Evolutionary conservation across 179 eudicot species (phyloP), one percentile per base, ranked within the genome.

Genomic region (Pouteria campechiana): DNA sequence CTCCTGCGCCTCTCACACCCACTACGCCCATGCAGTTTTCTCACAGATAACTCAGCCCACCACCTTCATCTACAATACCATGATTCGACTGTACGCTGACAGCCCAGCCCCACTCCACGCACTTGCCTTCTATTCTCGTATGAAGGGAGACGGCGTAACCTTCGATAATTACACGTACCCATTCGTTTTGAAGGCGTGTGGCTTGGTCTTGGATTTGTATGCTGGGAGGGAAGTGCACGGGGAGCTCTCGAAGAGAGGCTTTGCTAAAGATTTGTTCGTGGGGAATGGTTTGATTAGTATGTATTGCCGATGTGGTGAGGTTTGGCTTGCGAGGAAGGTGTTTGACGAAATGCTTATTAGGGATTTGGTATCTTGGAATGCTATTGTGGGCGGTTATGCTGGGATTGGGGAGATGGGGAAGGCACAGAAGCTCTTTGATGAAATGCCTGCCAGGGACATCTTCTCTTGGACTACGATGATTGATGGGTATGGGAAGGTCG

Each of bases 91-190:
- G 2, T 28, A 34, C 23, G 10, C 50, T 11, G 60, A 67, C 2
- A 36, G 17, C 5, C 32, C 52, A 35, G 18, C 65, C 17, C 66
- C 83, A 33, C 10, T 27, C 8, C 41, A 37, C 6, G 75, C 65
- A 4, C 15, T 72, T 0, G 16, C 37, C 7, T 25, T 64, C 5
- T 76, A 34, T 17, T 48, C 58, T 17, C n/a, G 49, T 13, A 76
- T 76, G 78, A n/a, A 64, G 18, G 11, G 48, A 7, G 35, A 44
- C 56, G 67, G 64, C 25, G 37, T 36, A 27, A 37, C 11, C 1
- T 64, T 63, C 2, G 70, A 72, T 60, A 69, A 65, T 54, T 76
- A 55, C 34, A 76, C 76, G 4, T 72, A 68, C 37, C 70, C 83
- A 2, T 64, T 72, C 51, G 34, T 59, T 31, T 55, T 72, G 14